Evolutionary conservation across 1,284 basidiomycete genomes (phyloP), one percentile per base, ranked within the genome.

Genomic region (Chondrostereum purpureum): DNA sequence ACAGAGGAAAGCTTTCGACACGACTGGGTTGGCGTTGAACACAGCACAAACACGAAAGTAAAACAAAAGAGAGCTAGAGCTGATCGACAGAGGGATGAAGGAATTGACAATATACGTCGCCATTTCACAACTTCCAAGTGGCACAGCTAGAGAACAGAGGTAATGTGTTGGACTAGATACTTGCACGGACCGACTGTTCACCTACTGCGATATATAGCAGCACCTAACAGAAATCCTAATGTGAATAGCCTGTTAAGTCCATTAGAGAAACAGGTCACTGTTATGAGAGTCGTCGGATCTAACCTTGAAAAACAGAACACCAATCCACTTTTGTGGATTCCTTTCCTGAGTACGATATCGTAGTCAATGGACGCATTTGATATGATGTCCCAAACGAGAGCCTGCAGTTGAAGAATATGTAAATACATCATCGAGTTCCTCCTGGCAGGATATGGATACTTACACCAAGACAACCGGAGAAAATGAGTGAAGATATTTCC

Each of bases 21-120:
- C 44, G 44, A 47, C 48, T 51, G 47, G 43, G 41, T 5, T 54
- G n/a, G 27, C 27, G n/a, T 31, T 31, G 27, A 31, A 31, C 27
- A 31, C 27, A 8, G 27, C 27, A 31, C 27, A n/a, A n/a, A 31
- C 27, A n/a, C 27, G 27, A n/a, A 31, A n/a, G n/a, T 8, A 31
- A 8, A 31, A 31, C 8, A 31, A n/a, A 8, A 31, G n/a, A n/a
- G 27, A 31, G 27, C 27, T 31, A n/a, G 8, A 8, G 27, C 8
- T n/a, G 27, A 31, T 31, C 8, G 27, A 31, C 8, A 31, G 27
- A 8, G 27, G 27, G 27, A 31, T 31, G 27, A 31, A 31, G 27
- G 27, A 8, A n/a, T 31, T 31, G 27, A 31, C 27, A 31, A 31
- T 31, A 31, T 31, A n/a, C 8, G 27, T 31, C 8, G 27, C 27